Percentiles rank a stretch among this genome's conserved stretches.
Conservation (phyloP, 2,329 filamentous ascomycete genomes). For the Calycina herbarum region DNA sequence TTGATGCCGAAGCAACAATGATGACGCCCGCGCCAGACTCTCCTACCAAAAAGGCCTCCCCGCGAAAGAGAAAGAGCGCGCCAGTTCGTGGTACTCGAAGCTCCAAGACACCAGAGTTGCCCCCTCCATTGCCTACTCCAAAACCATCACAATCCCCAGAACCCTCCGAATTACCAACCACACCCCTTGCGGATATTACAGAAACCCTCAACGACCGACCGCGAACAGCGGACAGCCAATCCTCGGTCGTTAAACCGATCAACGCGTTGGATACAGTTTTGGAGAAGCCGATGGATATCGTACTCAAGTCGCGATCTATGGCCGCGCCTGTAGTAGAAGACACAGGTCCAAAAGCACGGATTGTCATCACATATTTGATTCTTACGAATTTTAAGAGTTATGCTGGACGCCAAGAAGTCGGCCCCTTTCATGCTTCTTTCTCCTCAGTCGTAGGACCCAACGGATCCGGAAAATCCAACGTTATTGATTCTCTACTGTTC, state of each 20-base stretch:
- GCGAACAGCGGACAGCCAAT: constrained; percentile 48
- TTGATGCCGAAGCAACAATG: constrained; percentile 54
- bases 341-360: constrained; percentile 75
- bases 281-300: constrained; percentile 91
- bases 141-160: constrained; percentile 56
- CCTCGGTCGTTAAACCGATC: constrained; percentile 65
- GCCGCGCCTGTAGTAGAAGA: constrained; percentile 70
- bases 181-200: constrained; percentile 75
- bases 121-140: constrained; percentile 46
- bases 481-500: constrained; percentile 95
- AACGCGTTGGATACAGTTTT: constrained; percentile 75
- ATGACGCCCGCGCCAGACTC: constrained; percentile 43
- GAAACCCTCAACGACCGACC: constrained; percentile 63
- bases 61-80: constrained; percentile 69
- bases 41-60: constrained; percentile 55
- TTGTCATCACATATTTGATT: constrained; percentile 89
- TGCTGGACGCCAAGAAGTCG: constrained; percentile 90
- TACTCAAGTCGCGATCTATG: constrained; percentile 78
- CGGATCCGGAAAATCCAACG: constrained; percentile 97
- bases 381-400: constrained; percentile 99
- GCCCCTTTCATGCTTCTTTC: constrained; percentile 95
- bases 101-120: constrained; percentile 36
- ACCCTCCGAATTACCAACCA: constrained; percentile 48
- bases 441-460: constrained; percentile 98
- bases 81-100: constrained; percentile 31